Evolutionary conservation across 495 filamentous ascomycete species (phyloP).

Genomic region (Penicillium psychrofluorescens): DNA sequence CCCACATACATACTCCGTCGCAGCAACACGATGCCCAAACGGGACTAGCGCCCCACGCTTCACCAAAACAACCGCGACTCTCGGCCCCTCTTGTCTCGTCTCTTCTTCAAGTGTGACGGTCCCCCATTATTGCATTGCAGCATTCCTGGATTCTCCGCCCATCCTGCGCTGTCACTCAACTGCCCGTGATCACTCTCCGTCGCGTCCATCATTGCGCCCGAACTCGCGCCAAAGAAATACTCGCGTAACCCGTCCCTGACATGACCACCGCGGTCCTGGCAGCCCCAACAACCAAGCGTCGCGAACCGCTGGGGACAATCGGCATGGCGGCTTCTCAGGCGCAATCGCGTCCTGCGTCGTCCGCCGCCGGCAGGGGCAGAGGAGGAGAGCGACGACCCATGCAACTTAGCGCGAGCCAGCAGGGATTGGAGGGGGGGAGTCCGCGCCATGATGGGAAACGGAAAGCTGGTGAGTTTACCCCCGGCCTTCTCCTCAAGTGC

Average conservation of each 20-base stretch:
- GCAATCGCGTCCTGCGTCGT: constrained; percentile 33
- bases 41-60: constrained; percentile 39
- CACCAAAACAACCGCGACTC: constrained; percentile 41
- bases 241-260: constrained; percentile 22
- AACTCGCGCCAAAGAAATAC: constrained; percentile 3
- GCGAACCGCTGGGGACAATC: constrained; percentile 35
- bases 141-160: too few relatives aligned
- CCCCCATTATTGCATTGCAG: too few relatives aligned
- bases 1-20: neutral
- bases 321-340: constrained; percentile 38
- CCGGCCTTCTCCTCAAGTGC: neutral
- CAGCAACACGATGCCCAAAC: constrained; percentile 19
- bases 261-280: constrained; percentile 42
- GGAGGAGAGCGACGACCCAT: constrained; percentile 27
- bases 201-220: neutral
- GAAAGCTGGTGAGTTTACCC: constrained; percentile 35
- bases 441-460: constrained; percentile 29
- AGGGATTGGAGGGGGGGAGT: constrained; percentile 20
- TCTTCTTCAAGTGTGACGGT: too few relatives aligned
- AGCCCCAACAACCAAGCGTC: constrained; percentile 32
- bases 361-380: constrained; percentile 20
- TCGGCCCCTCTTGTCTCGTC: too few relatives aligned
- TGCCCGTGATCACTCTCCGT: neutral
- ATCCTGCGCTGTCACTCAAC: too few relatives aligned
- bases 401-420: constrained; percentile 35